These are phyloP conservation scores for Trifolium pratense DNA, from an alignment of 306 rosid species.

Conservation along the genomic window DNA sequence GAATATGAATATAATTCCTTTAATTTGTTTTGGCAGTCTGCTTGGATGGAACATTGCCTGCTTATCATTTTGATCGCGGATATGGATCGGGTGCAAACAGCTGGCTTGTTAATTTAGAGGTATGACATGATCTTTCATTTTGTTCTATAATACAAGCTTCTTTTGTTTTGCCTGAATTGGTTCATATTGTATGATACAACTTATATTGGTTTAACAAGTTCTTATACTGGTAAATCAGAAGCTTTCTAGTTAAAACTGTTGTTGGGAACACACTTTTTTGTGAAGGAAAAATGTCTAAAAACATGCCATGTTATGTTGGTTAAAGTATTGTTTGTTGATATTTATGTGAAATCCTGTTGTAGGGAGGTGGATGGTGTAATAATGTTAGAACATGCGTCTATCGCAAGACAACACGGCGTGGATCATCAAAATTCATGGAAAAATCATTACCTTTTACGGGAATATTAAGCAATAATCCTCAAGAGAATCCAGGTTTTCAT, in stretches of 20 bases:
- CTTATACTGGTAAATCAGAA: slow-evolving; percentile 1
- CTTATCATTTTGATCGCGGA: slow-evolving; percentile 82
- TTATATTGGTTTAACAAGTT: neutral
- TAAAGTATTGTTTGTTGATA: slow-evolving; percentile 28
- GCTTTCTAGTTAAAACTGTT: neutral
- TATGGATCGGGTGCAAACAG: slow-evolving; percentile 84
- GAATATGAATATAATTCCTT: slow-evolving; percentile 4
- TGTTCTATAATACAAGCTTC: slow-evolving; percentile 8
- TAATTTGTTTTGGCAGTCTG: slow-evolving; percentile 59
- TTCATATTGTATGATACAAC: neutral
- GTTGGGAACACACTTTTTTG: neutral
- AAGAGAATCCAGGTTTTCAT: slow-evolving; percentile 81
- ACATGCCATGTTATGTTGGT: slow-evolving; percentile 1
- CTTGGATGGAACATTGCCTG: slow-evolving; percentile 93
- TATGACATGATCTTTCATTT: slow-evolving; percentile 43
- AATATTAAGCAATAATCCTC: slow-evolving; percentile 71
- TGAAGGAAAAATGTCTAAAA: slow-evolving; percentile 2
- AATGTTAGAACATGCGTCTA: slow-evolving; percentile 65
- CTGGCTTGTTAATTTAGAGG: slow-evolving; percentile 95
- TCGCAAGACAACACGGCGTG: slow-evolving; percentile 73
- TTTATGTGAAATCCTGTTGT: slow-evolving; percentile 49
- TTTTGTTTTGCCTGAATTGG: neutral
- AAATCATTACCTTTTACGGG: slow-evolving; percentile 71
- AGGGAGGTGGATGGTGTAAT: slow-evolving; percentile 99
- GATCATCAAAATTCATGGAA: slow-evolving; percentile 86